phyloP scores from a whole-genome alignment of 2,329 filamentous ascomycete species.

The Colletotrichum sp. region DNA sequence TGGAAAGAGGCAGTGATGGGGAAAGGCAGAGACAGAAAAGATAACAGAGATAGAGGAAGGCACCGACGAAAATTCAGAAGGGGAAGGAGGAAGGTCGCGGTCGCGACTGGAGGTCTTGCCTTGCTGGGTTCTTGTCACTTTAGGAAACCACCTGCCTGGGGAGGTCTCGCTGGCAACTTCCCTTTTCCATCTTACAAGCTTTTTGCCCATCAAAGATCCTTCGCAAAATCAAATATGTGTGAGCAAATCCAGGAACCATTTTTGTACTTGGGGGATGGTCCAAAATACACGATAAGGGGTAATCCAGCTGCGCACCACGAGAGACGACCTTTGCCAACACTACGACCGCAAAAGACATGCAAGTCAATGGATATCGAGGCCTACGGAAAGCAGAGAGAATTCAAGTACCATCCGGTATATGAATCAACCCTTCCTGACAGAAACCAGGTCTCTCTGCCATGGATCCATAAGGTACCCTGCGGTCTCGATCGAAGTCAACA shows the following conservation, averaged over 20 bases:
- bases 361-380: neutral
- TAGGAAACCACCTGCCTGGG: neutral
- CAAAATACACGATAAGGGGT: neutral
- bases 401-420: fast-evolving
- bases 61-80: neutral
- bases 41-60: neutral
- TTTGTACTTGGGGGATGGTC: neutral
- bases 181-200: neutral
- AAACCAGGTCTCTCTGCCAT: neutral
- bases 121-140: neutral
- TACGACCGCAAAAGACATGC: neutral
- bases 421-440: neutral
- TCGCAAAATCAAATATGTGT: neutral
- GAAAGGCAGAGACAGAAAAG: neutral
- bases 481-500: neutral
- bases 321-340: neutral
- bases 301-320: neutral
- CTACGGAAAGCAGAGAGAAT: neutral
- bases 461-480: neutral
- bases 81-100: neutral
- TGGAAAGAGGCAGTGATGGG: neutral
- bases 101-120: neutral
- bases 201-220: neutral
- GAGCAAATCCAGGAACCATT: neutral
- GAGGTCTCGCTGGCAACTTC: neutral